Conservation (phyloP, 805 yeast species). For the Brettanomyces custersianus region DNA sequence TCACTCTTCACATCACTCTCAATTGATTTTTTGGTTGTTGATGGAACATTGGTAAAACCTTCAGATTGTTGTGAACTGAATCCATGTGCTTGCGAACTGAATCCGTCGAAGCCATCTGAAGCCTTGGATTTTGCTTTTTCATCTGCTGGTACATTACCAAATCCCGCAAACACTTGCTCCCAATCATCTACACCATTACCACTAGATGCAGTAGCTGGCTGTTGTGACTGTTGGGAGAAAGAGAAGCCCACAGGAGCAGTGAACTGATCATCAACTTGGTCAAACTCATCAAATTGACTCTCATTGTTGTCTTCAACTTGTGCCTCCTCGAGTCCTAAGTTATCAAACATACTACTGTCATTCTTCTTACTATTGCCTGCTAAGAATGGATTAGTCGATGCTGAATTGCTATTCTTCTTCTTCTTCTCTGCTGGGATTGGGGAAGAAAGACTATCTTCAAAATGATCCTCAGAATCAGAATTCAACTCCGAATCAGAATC, state of each 20-base stretch:
- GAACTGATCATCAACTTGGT: slow-evolving; percentile 24
- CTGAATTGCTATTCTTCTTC: neutral
- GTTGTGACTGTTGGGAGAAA: slow-evolving; percentile 9
- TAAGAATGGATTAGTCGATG: slow-evolving; percentile 18
- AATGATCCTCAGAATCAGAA: slow-evolving; percentile 1
- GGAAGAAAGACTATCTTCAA: slow-evolving; percentile 1
- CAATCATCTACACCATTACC: slow-evolving; percentile 57
- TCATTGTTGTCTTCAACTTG: slow-evolving; percentile 12
- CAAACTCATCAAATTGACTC: slow-evolving; percentile 25
- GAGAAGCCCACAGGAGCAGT: slow-evolving; percentile 19
- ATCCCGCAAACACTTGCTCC: slow-evolving; percentile 90
- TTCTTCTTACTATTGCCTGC: slow-evolving; percentile 9
- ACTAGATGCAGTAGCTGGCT: slow-evolving; percentile 4
- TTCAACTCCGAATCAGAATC: slow-evolving; percentile 3
- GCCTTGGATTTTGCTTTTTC: slow-evolving; percentile 11
- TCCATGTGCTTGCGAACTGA: neutral
- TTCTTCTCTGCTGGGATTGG: neutral
- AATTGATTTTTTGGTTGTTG: neutral
- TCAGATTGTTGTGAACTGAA: neutral
- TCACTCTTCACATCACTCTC: neutral
- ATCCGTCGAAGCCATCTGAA: slow-evolving; percentile 6
- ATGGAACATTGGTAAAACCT: neutral
- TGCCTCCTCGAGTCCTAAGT: slow-evolving; percentile 28
- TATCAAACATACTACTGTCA: slow-evolving; percentile 23
- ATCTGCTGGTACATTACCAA: slow-evolving; percentile 43